Evolutionary conservation across 129 eudicot genomes (phyloP), one percentile per base, ranked within the genome.

Genomic region (Helianthus tuberosus): DNA sequence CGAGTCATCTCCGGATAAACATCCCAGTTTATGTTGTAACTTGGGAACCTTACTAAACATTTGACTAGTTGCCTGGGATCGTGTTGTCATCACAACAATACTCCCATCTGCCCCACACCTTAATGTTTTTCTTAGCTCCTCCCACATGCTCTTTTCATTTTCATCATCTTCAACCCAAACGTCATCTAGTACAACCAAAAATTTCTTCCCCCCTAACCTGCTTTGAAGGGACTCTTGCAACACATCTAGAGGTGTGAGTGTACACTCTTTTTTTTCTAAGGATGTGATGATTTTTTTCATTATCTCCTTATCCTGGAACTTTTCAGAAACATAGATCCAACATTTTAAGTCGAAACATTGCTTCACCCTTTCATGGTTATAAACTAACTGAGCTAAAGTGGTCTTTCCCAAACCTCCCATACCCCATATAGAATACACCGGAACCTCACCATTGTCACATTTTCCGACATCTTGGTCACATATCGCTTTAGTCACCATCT

Each of bases 101-200:
- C 81, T 75, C 11, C 75, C 78, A 29, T 57, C 12, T 5, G 64
- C 69, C 32, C 85, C 81, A n/a, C 75, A 44, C 11, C 35, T 54
- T 8, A 81, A 44, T 55, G 69, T 41, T 35, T 71, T 72, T 14
- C 70, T 15, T 61, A 81, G 55, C 0, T 81, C 66, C 1, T 32
- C 17, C 85, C 81, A 81, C 54, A 62, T 71, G 35, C 17, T 48
- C 11, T 11, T 32, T 11, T 62, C 67, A 32, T 47, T 32, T 11
- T 62, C 47, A 32, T 47, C 61, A 20, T 71, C 78, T 5, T 81
- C 85, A 2, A 54, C 71, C 85, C 81, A 76, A 13, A 81, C 78
- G 13, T 81, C 85, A 71, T 81, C 85, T 12, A 69, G 43, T 53
- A 81, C 84, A 43, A 75, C 70, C 6, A 81, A 64, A 54, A 76